These are phyloP conservation scores for Candida quercuum DNA, from an alignment of 805 yeast genomes.

Conservation along the genomic window DNA sequence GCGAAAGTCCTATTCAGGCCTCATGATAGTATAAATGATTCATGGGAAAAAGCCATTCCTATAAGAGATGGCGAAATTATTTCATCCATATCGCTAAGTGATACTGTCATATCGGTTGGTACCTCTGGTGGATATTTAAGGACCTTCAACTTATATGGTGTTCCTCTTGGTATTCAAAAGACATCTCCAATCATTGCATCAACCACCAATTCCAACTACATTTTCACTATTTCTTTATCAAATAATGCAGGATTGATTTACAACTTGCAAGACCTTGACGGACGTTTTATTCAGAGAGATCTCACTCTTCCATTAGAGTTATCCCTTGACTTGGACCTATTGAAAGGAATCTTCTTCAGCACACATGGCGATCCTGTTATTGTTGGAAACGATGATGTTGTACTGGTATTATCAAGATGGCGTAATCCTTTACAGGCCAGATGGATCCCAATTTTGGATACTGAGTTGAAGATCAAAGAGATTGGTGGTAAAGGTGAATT, in stretches of 20 bases:
- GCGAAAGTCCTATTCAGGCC: constrained; percentile 60
- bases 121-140: constrained; percentile 75
- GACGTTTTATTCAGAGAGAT: constrained; percentile 44
- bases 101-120: constrained; percentile 57
- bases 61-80: constrained; percentile 47
- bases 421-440: constrained; percentile 66
- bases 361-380: constrained; percentile 88
- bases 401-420: constrained; percentile 74
- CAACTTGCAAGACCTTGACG: constrained; percentile 42
- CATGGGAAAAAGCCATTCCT: constrained; percentile 69
- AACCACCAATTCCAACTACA: constrained; percentile 24
- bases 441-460: constrained; percentile 82
- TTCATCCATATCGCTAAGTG: constrained; percentile 65
- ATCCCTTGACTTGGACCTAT: constrained; percentile 23
- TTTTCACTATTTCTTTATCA: constrained; percentile 26
- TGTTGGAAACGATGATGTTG: constrained; percentile 71
- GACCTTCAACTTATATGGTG: constrained; percentile 65
- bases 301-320: constrained; percentile 37
- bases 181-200: constrained; percentile 64
- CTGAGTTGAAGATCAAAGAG: constrained; percentile 39
- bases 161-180: constrained; percentile 64
- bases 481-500: constrained; percentile 50
- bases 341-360: constrained; percentile 76
- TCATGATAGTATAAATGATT: constrained; percentile 55
- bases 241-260: constrained; percentile 27